These are phyloP conservation scores for Teratosphaeria gauchensis DNA, from an alignment of 2,329 filamentous ascomycete species.

Conservation along the genomic window DNA sequence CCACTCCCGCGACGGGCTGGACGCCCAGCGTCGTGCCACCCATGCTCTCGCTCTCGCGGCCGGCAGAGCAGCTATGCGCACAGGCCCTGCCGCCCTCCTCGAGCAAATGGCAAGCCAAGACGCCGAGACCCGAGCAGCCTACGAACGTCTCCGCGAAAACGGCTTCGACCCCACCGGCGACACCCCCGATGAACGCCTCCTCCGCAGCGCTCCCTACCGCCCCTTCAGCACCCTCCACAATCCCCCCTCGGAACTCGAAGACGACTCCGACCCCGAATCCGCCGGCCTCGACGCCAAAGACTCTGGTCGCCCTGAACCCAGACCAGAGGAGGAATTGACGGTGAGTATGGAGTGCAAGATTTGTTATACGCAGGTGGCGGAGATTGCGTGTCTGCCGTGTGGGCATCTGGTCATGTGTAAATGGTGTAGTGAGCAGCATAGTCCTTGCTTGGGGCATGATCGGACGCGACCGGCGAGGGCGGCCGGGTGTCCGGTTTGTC, in stretches of 20 bases:
- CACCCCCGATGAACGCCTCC: neutral
- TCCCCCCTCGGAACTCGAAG: slow-evolving; percentile 7
- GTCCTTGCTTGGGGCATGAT: slow-evolving; percentile 35
- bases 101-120: slow-evolving; percentile 17
- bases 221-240: slow-evolving; percentile 12
- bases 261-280: slow-evolving; percentile 14
- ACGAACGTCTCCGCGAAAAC: slow-evolving; percentile 13
- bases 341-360: slow-evolving; percentile 43
- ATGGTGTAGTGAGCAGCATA: slow-evolving; percentile 45
- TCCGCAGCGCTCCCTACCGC: slow-evolving; percentile 3
- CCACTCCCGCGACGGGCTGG: slow-evolving; percentile 19
- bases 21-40: slow-evolving; percentile 18
- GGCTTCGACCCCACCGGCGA: slow-evolving; percentile 5
- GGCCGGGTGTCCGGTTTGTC: slow-evolving; percentile 37
- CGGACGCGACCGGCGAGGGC: slow-evolving; percentile 28
- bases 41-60: slow-evolving; percentile 17
- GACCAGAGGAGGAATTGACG: slow-evolving; percentile 40
- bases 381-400: slow-evolving; percentile 44
- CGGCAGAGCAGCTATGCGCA: slow-evolving; percentile 18
- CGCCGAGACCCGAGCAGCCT: slow-evolving; percentile 18
- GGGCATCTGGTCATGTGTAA: slow-evolving; percentile 47
- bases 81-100: slow-evolving; percentile 13
- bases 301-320: slow-evolving; percentile 37
- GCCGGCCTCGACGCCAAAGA: slow-evolving; percentile 37
- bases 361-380: slow-evolving; percentile 43